phyloP scores from a whole-genome alignment of 257 asterid species.

The Salvia rosmarinus region DNA sequence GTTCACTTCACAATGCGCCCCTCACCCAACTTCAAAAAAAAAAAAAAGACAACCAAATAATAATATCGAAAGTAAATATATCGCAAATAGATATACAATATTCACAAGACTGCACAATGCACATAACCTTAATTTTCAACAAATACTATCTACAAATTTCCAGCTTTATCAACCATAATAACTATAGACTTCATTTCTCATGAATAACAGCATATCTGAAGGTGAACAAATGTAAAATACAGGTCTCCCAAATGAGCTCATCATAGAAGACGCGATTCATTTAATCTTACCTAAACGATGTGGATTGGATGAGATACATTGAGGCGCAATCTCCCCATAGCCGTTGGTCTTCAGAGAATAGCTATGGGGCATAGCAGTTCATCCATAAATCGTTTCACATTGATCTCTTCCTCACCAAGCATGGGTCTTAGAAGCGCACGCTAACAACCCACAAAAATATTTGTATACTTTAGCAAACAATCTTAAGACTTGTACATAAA shows the following conservation, averaged over 20 bases:
- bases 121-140: neutral
- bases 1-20: too few species aligned
- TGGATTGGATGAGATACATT: neutral
- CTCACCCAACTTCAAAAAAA: too few species aligned
- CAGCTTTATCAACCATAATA: neutral
- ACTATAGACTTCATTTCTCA: neutral
- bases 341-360: neutral
- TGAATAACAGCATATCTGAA: neutral
- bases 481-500: neutral
- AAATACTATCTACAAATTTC: neutral
- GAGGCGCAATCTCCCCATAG: neutral
- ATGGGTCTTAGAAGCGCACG: neutral
- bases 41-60: too few species aligned
- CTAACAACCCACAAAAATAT: neutral
- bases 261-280: neutral
- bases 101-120: too few species aligned
- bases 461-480: neutral
- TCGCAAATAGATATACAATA: too few species aligned
- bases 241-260: neutral
- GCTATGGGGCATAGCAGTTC: neutral
- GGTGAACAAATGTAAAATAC: neutral
- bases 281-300: slow-evolving; percentile 9
- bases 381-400: neutral
- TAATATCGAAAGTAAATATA: too few species aligned
- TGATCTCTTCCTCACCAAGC: slow-evolving; percentile 2